These are phyloP conservation scores for Plasmodium cynomolgi DNA, from an alignment of 169 alveolate species.

Conservation along the genomic window DNA sequence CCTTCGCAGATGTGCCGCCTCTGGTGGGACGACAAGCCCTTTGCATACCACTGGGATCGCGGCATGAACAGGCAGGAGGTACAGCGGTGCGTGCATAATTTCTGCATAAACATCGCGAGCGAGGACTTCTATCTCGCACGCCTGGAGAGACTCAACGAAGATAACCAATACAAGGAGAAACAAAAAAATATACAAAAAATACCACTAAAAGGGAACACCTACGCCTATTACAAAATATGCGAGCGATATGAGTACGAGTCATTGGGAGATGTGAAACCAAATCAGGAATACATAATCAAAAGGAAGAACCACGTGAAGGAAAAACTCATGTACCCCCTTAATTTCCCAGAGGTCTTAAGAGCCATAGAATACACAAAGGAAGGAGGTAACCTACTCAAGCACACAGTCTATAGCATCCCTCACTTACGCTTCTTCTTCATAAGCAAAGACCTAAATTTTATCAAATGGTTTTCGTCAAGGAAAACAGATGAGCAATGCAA, in stretches of 20 bases:
- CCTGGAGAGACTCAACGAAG: conserved; percentile 4
- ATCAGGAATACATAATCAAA: background rate
- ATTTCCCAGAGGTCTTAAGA: conserved; percentile 24
- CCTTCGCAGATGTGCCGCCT: background rate
- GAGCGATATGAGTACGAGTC: background rate
- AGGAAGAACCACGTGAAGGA: background rate
- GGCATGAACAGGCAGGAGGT: conserved; percentile 4
- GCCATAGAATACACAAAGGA: conserved; percentile 67
- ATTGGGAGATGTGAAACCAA: background rate
- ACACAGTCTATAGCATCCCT: conserved; percentile 43
- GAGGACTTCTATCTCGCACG: conserved; percentile 28
- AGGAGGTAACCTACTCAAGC: conserved; percentile 51
- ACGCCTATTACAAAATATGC: background rate
- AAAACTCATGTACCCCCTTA: background rate
- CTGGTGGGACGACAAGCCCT: background rate
- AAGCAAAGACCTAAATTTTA: conserved; percentile 26
- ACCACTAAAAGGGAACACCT: background rate
- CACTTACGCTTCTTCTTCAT: conserved; percentile 50
- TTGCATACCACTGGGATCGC: conserved; percentile 1
- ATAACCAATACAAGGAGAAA: conserved; percentile 11
- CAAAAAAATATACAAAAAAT: background rate
- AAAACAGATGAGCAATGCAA: conserved; percentile 55
- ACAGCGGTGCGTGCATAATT: background rate
- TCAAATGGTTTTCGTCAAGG: conserved; percentile 54
- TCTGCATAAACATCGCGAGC: conserved; percentile 27